phyloP scores from a whole-genome alignment of 192 early-diverging fungal species.

The Coemansia umbellata region DNA sequence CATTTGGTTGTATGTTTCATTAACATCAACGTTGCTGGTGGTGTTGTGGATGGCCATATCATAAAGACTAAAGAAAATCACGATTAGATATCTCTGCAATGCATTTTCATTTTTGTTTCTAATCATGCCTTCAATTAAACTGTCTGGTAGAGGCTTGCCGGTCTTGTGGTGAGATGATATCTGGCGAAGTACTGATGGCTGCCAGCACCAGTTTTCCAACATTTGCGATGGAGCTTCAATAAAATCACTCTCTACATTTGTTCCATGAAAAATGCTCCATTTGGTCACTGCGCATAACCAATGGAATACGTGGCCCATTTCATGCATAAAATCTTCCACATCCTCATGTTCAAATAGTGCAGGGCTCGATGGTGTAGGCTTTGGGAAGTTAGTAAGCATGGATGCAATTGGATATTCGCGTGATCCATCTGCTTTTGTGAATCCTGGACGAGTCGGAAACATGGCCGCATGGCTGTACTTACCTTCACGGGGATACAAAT shows the following conservation, averaged over 20 bases:
- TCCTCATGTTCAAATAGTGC: conserved; percentile 67
- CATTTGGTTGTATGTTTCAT: conserved; percentile 36
- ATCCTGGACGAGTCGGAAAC: conserved; percentile 62
- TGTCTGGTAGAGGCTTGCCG: conserved; percentile 58
- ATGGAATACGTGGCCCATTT: conserved; percentile 64
- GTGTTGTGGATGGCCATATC: conserved; percentile 66
- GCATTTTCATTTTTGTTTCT: conserved; percentile 60
- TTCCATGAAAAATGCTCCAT: conserved; percentile 61
- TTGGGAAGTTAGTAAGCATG: conserved; percentile 58
- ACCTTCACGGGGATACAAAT: conserved; percentile 61
- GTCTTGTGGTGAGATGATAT: conserved; percentile 64
- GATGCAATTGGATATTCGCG: conserved; percentile 53
- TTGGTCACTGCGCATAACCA: conserved; percentile 62
- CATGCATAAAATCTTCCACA: conserved; percentile 73
- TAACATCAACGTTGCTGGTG: conserved; percentile 21
- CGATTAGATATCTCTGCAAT: conserved; percentile 58
- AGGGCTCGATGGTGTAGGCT: conserved; percentile 54
- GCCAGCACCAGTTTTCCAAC: conserved; percentile 75
- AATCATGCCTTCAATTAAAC: conserved; percentile 57
- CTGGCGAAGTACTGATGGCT: conserved; percentile 46
- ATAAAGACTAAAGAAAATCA: conserved; percentile 64
- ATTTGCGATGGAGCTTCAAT: conserved; percentile 82
- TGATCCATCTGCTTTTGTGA: conserved; percentile 42
- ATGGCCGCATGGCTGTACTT: conserved; percentile 62
- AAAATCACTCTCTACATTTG: conserved; percentile 67